Percentiles rank a stretch among this genome's conserved stretches.
These are phyloP conservation scores for Leccinum pachyderme DNA, from an alignment of 1,284 basidiomycete species.

Conservation along the genomic window DNA sequence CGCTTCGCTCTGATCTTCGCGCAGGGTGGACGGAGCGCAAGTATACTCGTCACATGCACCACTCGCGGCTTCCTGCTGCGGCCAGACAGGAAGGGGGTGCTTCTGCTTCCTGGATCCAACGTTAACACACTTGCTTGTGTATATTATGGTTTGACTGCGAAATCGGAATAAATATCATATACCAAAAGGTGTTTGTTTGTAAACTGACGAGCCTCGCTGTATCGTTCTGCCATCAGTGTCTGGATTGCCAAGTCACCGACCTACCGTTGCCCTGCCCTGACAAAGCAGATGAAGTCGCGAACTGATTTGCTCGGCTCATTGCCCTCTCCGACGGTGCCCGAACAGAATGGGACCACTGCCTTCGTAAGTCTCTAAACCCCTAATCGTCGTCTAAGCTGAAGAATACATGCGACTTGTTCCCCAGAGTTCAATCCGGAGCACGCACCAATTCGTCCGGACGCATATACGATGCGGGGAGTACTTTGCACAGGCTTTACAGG, in stretches of 20 bases:
- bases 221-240: slow-evolving; percentile 66
- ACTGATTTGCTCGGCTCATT: slow-evolving; percentile 59
- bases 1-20: slow-evolving; percentile 5
- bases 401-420: slow-evolving; percentile 10
- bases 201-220: slow-evolving; percentile 43
- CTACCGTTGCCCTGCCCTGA: slow-evolving; percentile 43
- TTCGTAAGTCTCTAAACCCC: slow-evolving; percentile 43
- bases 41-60: background rate
- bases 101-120: background rate
- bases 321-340: slow-evolving; percentile 36
- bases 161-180: too few species aligned
- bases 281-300: slow-evolving; percentile 53
- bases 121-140: background rate
- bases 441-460: slow-evolving; percentile 67
- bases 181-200: background rate
- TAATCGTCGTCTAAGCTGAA: slow-evolving; percentile 3
- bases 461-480: slow-evolving; percentile 42
- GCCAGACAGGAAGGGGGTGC: background rate
- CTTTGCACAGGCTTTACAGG: slow-evolving; percentile 76
- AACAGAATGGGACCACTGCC: slow-evolving; percentile 55
- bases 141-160: too few species aligned
- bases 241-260: slow-evolving; percentile 64
- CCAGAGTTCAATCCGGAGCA: slow-evolving; percentile 54
- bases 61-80: background rate
- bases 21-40: background rate